Evolutionary conservation across 2,329 filamentous ascomycete species (phyloP).

Genomic region (Exophiala lecanii-corni): DNA sequence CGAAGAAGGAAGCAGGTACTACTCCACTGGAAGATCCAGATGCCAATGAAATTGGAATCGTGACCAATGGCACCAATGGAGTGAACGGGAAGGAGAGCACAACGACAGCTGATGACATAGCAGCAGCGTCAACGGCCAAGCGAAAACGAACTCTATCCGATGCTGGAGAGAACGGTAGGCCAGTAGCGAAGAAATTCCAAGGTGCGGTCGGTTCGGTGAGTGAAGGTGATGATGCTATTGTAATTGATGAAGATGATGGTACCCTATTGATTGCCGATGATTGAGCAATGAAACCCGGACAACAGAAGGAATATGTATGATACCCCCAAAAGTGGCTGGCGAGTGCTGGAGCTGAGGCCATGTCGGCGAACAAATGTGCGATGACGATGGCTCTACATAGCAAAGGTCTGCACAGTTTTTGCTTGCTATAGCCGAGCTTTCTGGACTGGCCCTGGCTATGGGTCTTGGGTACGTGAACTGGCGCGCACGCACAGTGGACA

Average conservation of each 20-base stretch:
- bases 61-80: conserved; percentile 4
- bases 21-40: neutral
- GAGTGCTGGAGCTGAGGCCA: too few relatives aligned
- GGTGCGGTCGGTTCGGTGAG: conserved; percentile 3
- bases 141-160: conserved; percentile 22
- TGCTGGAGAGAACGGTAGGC: conserved; percentile 12
- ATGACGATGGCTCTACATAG: too few relatives aligned
- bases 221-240: conserved; percentile 14
- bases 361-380: too few relatives aligned
- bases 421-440: too few relatives aligned
- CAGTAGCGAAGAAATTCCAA: conserved; percentile 24
- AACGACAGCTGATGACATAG: too few relatives aligned
- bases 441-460: too few relatives aligned
- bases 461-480: too few relatives aligned
- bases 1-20: conserved; percentile 31
- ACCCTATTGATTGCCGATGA: conserved; percentile 23
- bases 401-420: too few relatives aligned
- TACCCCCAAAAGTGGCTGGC: too few relatives aligned
- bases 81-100: too few relatives aligned
- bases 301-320: neutral
- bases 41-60: conserved; percentile 6
- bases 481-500: too few relatives aligned
- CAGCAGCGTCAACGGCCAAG: conserved; percentile 13
- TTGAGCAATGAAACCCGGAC: conserved; percentile 1
- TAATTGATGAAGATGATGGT: conserved; percentile 21